Percentiles rank a stretch among this genome's conserved stretches.
These are phyloP conservation scores for Citrullus amarus DNA, from an alignment of 306 rosid species.

Conservation along the genomic window DNA sequence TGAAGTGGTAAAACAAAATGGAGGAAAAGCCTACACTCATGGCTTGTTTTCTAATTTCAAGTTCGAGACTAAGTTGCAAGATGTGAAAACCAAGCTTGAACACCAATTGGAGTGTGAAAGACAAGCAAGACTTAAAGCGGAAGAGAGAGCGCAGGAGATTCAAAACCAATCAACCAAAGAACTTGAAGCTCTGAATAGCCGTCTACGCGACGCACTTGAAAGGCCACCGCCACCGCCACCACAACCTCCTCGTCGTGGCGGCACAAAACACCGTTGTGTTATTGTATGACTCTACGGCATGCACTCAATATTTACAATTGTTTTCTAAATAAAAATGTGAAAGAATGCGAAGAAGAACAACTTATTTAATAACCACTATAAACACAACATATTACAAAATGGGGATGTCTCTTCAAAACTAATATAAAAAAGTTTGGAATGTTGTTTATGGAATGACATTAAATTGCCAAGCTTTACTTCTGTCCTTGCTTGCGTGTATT, in stretches of 20 bases:
- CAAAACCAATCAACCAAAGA: neutral
- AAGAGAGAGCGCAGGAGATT: neutral
- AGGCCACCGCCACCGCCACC: neutral
- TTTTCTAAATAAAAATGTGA: too few relatives aligned
- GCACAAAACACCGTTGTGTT: neutral
- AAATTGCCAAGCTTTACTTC: too few relatives aligned
- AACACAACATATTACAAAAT: too few relatives aligned
- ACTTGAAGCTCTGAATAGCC: neutral
- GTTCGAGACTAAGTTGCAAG: neutral
- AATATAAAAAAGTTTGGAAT: too few relatives aligned
- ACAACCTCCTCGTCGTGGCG: neutral
- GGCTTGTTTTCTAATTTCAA: conserved; percentile 26
- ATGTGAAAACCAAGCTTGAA: neutral
- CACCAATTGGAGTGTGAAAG: neutral
- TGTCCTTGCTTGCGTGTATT: too few relatives aligned
- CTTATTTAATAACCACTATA: too few relatives aligned
- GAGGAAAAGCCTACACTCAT: conserved; percentile 55
- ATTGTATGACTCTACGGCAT: neutral
- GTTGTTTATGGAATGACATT: too few relatives aligned
- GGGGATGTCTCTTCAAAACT: too few relatives aligned
- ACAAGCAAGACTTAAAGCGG: neutral
- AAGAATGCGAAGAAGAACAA: too few relatives aligned
- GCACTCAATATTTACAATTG: too few relatives aligned
- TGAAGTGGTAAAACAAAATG: conserved; percentile 32
- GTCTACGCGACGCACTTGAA: neutral